Evolutionary conservation across 305 asterid genomes (phyloP).

Genomic region (Fraxinus velutina): DNA sequence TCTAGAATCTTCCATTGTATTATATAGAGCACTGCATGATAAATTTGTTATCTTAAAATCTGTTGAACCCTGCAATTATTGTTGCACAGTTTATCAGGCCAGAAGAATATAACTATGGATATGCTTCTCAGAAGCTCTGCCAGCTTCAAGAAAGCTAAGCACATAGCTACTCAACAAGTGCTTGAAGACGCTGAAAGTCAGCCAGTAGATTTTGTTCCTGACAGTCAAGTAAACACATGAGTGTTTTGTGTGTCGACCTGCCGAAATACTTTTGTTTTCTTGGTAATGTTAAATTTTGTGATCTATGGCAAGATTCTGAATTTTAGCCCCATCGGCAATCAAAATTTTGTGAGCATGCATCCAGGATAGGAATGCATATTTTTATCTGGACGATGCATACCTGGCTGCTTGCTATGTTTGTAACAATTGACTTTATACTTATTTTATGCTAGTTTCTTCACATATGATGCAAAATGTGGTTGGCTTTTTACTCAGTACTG

Average conservation of each 20-base stretch:
- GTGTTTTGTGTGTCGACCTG: background rate
- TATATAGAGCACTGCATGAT: background rate
- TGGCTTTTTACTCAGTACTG: background rate
- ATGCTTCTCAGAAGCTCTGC: constrained; percentile 62
- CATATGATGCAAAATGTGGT: background rate
- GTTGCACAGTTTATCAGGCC: constrained; percentile 37
- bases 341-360: background rate
- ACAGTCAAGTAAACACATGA: constrained; percentile 34
- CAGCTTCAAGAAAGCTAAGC: constrained; percentile 72
- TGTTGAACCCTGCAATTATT: constrained; percentile 1
- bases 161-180: constrained; percentile 47
- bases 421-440: background rate
- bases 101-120: constrained; percentile 37
- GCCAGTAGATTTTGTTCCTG: constrained; percentile 50
- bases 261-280: background rate
- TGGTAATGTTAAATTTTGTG: background rate
- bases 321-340: background rate
- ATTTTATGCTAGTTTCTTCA: background rate
- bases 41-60: background rate
- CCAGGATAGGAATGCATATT: background rate
- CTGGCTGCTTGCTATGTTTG: background rate
- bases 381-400: background rate
- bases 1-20: background rate
- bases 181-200: constrained; percentile 32
- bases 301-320: background rate